phyloP scores from a whole-genome alignment of 176 grass and related monocot species.

The Aegilops tauschii region DNA sequence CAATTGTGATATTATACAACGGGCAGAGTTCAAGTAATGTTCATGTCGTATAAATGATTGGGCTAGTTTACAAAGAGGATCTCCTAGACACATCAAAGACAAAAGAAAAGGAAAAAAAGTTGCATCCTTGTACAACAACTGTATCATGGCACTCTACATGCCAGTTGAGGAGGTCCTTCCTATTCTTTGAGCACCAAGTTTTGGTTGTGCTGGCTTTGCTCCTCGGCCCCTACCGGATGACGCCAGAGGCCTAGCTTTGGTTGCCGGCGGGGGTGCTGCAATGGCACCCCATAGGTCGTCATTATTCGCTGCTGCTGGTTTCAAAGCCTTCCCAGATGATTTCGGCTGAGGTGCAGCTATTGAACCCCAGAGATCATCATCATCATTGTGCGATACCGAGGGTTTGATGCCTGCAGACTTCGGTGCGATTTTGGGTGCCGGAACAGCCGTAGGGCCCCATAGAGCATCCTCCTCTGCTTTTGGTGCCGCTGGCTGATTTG shows the following conservation, averaged over 20 bases:
- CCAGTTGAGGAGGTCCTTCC: slow-evolving; percentile 65
- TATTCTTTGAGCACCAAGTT: slow-evolving; percentile 93
- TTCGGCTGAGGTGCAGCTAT: slow-evolving; percentile 80
- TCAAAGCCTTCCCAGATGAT: slow-evolving; percentile 54
- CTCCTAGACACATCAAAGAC: slow-evolving; percentile 24
- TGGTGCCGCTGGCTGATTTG: slow-evolving; percentile 37
- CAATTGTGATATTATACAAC: slow-evolving; percentile 33
- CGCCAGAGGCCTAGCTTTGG: slow-evolving; percentile 82
- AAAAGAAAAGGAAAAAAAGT: not conserved
- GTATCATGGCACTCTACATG: slow-evolving; percentile 34
- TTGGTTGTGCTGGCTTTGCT: slow-evolving; percentile 64
- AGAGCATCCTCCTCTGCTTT: slow-evolving; percentile 76
- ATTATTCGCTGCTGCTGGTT: slow-evolving; percentile 33
- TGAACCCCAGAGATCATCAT: slow-evolving; percentile 85
- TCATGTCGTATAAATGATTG: slow-evolving; percentile 50
- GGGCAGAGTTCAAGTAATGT: slow-evolving; percentile 11
- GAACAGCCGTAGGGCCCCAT: slow-evolving; percentile 63
- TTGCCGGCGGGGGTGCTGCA: slow-evolving; percentile 78
- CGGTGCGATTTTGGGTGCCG: slow-evolving; percentile 47
- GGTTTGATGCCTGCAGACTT: slow-evolving; percentile 54
- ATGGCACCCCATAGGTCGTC: slow-evolving; percentile 90
- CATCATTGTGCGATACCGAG: slow-evolving; percentile 41
- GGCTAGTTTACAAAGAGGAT: slow-evolving; percentile 54
- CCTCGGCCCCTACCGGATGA: slow-evolving; percentile 80
- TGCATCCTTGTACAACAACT: slow-evolving; percentile 47